Evolutionary conservation across 345 rosid genomes (phyloP), one percentile per base, ranked within the genome.

Genomic region (Mangifera indica): DNA sequence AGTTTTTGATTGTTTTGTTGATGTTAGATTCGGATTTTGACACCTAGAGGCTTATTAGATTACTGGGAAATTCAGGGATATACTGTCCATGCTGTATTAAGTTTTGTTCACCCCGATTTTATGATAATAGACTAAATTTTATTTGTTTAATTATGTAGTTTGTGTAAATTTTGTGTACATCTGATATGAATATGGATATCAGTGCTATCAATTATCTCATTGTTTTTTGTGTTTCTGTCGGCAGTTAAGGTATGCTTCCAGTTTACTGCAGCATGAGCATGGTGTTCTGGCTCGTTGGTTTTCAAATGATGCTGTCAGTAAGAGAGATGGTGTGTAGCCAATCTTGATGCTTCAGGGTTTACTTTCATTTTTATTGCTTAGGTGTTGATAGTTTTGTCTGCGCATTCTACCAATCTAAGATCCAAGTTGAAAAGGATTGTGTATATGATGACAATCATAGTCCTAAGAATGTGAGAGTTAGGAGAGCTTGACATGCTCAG

Each of bases 231-330:
- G 44, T 37, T 15, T 21, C 17, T 70, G 74, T 74, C 66, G 46
- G 63, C 92, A 93, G 98, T 60, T 93, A 76, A 78, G 84, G 79
- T 81, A 79, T 81, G 88, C 80, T 74, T 71, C 93, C 2, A 72
- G 71, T 40, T 64, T 88, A 59, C 77, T 87, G 63, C 76, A 82
- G 70, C 85, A 80, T 49, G 89, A 89, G 60, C 87, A 69, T 78
- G 86, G 84, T 7, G 34, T 76, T 70, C 79, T 81, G 73, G 83
- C 77, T 55, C 86, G 90, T 5, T 86, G 90, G 80, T 84, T 87
- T 76, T 84, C 98, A 66, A 80, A 85, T 51, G 82, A 69, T 59
- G 63, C 79, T 59, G 62, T 71, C 75, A 24, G 61, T 79, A 89
- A 72, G 80, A 75, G 78, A 45, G 79, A 83, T 80, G 95, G 98